A percentile compares a stretch with the other conserved stretches of the same genome.
These are phyloP conservation scores for Cucurbita argyrosperma DNA, from an alignment of 306 rosid species.

Conservation along the genomic window DNA sequence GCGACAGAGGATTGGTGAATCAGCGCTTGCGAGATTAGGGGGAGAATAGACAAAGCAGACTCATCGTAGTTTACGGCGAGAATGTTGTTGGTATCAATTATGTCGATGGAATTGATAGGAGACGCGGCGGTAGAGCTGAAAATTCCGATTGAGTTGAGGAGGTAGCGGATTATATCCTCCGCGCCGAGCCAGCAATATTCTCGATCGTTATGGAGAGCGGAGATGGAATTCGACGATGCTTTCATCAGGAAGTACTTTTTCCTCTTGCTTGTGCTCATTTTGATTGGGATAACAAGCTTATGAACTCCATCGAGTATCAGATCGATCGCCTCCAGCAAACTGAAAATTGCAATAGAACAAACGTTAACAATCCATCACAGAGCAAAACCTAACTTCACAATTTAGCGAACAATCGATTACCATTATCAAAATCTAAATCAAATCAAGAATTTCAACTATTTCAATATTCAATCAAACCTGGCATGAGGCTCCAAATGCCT, in stretches of 20 bases:
- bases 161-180: conserved; percentile 73
- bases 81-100: conserved; percentile 31
- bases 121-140: conserved; percentile 27
- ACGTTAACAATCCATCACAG: not conserved
- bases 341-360: conserved; percentile 8
- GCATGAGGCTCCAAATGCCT: conserved; percentile 50
- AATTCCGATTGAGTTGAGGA: conserved; percentile 49
- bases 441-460: not conserved
- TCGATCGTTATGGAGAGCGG: conserved; percentile 22
- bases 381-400: not conserved
- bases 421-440: not conserved
- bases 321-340: conserved; percentile 66
- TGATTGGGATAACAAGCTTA: conserved; percentile 55
- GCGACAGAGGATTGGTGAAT: conserved; percentile 54
- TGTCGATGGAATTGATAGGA: conserved; percentile 34
- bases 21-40: conserved; percentile 32
- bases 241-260: not conserved
- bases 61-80: conserved; percentile 34
- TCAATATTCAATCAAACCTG: conserved; percentile 23
- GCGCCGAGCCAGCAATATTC: conserved; percentile 71
- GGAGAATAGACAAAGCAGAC: conserved; percentile 48
- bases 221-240: not conserved
- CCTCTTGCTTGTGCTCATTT: conserved; percentile 1
- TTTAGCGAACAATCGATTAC: not conserved
- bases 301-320: conserved; percentile 56